Evolutionary conservation across 2,329 filamentous ascomycete species (phyloP), one percentile per base, ranked within the genome.

Genomic region (Aspergillus ruber): DNA sequence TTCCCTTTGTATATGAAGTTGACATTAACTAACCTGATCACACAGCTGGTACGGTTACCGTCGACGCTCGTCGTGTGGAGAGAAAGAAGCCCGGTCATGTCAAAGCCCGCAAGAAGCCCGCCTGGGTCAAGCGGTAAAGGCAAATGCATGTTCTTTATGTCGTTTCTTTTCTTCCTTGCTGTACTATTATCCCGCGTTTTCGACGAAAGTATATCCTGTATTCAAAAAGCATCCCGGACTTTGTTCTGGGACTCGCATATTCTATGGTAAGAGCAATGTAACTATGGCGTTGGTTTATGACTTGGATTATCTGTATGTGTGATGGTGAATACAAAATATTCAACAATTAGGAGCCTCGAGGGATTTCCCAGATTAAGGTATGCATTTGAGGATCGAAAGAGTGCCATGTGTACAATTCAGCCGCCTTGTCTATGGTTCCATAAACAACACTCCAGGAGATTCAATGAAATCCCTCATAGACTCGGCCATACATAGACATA

Each of bases 71-170:
- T 74, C 84, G 79, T 64, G 94, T 98, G 58, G 93, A 98, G 75
- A 91, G 93, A 69, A 98, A 98, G 84, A 97, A 98, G 81, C 82
- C 89, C 48, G 94, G 93, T 59, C 88, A 89, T 64, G 72, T 95
- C 74, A 98, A 98, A 80, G 91, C 93, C 49, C 87, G 93, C 73
- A 98, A 98, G 83, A 94, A 86, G 83, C 91, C 91, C 51, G 81
- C 93, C 61, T 98, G 94, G 93, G 90, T 97, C 79, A 97, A 96
- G 83, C 77, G 82, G 68, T 84, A 57, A 70, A 53, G 48, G 12
- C 47, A 45, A 6, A 23, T 13, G 21, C 6, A 25, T 27, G 29
- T 32, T 15, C 13, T 15, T 18, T 44, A n/a, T 38, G 53, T 54
- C 53, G 48, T 49, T 58, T 58, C 56, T 50, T 57, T 51, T 51